A percentile compares a stretch with the other conserved stretches of the same genome.
Evolutionary conservation across 2,329 filamentous ascomycete genomes (phyloP).

Genomic region (Diaporthe ampelina): DNA sequence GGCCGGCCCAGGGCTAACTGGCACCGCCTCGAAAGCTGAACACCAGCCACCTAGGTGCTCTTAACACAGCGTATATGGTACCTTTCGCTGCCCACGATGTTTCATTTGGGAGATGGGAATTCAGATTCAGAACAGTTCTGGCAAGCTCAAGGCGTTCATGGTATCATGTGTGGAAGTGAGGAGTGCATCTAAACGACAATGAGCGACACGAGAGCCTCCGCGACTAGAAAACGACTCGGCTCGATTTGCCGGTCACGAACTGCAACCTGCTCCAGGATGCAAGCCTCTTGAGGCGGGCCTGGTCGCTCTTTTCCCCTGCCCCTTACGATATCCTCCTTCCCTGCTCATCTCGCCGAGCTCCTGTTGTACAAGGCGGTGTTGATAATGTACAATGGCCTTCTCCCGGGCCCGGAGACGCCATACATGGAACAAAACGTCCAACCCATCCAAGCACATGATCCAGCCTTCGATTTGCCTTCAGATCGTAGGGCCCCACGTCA

Average conservation of each 20-base stretch:
- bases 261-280: background rate
- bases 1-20: background rate
- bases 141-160: constrained; percentile 20
- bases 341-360: constrained; percentile 21
- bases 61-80: background rate
- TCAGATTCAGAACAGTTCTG: constrained; percentile 2
- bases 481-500: constrained; percentile 1
- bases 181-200: constrained; percentile 6
- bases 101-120: background rate
- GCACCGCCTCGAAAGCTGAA: constrained; percentile 3
- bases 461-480: background rate
- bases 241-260: background rate
- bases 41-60: background rate
- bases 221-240: background rate
- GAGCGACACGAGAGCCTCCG: background rate
- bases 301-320: background rate
- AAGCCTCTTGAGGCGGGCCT: background rate
- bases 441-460: background rate
- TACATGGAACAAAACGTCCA: background rate
- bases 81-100: background rate
- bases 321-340: background rate
- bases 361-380: constrained; percentile 31
- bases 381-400: constrained; percentile 14
- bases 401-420: constrained; percentile 22
- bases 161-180: constrained; percentile 28